These are phyloP conservation scores for Leptodermis oblonga DNA, from an alignment of 257 asterid genomes.

Conservation along the genomic window DNA sequence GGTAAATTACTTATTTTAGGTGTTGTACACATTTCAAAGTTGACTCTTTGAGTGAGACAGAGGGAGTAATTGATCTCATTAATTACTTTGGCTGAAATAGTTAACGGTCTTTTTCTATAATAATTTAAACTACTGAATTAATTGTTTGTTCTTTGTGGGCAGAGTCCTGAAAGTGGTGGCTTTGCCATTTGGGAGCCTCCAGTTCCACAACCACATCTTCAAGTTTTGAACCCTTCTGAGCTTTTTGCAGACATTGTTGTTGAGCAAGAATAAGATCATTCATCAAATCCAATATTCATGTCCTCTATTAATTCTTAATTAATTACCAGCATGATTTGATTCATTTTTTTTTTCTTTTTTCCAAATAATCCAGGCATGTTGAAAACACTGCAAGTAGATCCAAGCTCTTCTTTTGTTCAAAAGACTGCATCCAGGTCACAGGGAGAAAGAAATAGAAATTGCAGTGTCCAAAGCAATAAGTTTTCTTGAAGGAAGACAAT, in stretches of 20 bases:
- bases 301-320: not conserved
- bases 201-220: slow-evolving; percentile 51
- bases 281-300: not conserved
- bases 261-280: slow-evolving; percentile 57
- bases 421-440: slow-evolving; percentile 56
- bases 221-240: slow-evolving; percentile 76
- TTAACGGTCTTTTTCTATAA: too few relatives aligned
- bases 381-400: slow-evolving; percentile 53
- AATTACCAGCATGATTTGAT: not conserved
- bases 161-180: slow-evolving; percentile 36
- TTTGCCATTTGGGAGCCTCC: slow-evolving; percentile 39
- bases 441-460: slow-evolving; percentile 59
- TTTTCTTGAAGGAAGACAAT: slow-evolving; percentile 52
- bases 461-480: slow-evolving; percentile 39
- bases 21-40: too few relatives aligned
- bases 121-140: too few relatives aligned
- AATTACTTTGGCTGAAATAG: too few relatives aligned
- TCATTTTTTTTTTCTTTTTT: not conserved
- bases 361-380: slow-evolving; percentile 41
- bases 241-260: slow-evolving; percentile 71
- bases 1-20: too few relatives aligned
- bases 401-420: slow-evolving; percentile 53
- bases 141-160: not conserved
- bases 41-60: too few relatives aligned
- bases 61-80: too few relatives aligned